Base-by-base conservation (phyloP, 352 stramenopile genomes). In the Globisporangium sylvaticum region DNA sequence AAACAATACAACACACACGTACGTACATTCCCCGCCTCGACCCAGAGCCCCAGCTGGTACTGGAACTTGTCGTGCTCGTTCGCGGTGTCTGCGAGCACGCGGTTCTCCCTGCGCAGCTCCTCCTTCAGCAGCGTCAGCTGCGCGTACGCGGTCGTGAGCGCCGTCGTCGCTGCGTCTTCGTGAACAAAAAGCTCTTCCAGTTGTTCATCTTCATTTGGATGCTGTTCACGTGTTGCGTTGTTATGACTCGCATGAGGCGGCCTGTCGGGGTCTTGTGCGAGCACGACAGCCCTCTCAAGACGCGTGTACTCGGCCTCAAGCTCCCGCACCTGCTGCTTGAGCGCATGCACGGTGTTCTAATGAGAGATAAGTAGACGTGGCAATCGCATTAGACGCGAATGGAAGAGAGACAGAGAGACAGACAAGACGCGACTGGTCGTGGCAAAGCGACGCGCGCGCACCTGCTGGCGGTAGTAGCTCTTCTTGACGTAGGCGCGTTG, bases 401-500 rank as follows among this genome's bases (percentile, higher is more conserved):
- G n/a, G 37, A 9, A 66, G 7, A 58, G 10, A 66, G 5, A 59
- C 2, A 66, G 14, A 42, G 2, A 58, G 1, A 56, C 4, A 57
- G n/a, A 50, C 9, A 44, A 12, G 57, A 7, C 18, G 9, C 25
- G 10, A 58, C 5, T 6, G 9, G 12, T 24, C 3, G 15, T 44
- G 15, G 39, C 5, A 46, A 46, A 46, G 39, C 37, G n/a, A 62
- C 22, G 27, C 22, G 22, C 22, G 39, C 53, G 20, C 22, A 80
- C 78, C 67, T 77, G 71, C 50, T 80, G 70, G 2, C 76, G 68
- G 54, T 81, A 69, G 69, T 85, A 83, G 58, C 69, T 81, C 54
- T 76, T 73, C 58, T 75, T 79, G 42, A 89, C 82, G 61, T 89
- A 75, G 59, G 77, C 69, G 18, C 80, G 78, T 66, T 90, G 80